A percentile compares a stretch with the other conserved stretches of the same genome.
These are phyloP conservation scores for Neostapfia colusana DNA, from an alignment of 176 grass and related monocot genomes.

Conservation along the genomic window DNA sequence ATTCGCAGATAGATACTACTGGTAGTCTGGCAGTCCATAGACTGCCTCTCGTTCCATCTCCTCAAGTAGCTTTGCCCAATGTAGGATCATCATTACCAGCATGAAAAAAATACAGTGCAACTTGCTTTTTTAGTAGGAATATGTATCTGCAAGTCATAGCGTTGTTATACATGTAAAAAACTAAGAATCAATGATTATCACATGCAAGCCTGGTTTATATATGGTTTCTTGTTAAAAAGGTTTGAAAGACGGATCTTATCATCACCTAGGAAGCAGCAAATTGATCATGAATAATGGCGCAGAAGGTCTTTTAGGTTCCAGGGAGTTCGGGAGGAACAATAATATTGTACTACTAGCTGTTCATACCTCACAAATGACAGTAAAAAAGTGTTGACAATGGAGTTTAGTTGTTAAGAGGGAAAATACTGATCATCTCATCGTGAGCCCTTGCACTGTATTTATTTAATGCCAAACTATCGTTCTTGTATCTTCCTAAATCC, in stretches of 20 bases:
- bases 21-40: constrained; percentile 21
- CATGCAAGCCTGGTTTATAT: not conserved
- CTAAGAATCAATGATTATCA: not conserved
- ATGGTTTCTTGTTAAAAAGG: not conserved
- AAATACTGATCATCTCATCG: not conserved
- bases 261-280: not conserved
- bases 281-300: not conserved
- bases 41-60: constrained; percentile 8
- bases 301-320: not conserved
- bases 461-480: not conserved
- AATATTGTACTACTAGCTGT: not conserved
- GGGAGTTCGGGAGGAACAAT: not conserved
- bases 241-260: not conserved
- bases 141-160: not conserved
- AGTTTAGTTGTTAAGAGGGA: not conserved
- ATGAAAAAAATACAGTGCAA: not conserved
- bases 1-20: not conserved
- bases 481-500: too few relatives aligned
- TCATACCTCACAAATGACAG: not conserved
- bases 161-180: not conserved
- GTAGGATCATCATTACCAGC: constrained; percentile 10
- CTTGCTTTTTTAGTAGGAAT: not conserved
- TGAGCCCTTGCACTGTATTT: not conserved
- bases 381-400: not conserved
- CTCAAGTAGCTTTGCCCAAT: constrained; percentile 18